A percentile compares a stretch with the other conserved stretches of the same genome.
Evolutionary conservation across 768 basidiomycete genomes (phyloP).

Genomic region (Rhizopogon vulgaris): DNA sequence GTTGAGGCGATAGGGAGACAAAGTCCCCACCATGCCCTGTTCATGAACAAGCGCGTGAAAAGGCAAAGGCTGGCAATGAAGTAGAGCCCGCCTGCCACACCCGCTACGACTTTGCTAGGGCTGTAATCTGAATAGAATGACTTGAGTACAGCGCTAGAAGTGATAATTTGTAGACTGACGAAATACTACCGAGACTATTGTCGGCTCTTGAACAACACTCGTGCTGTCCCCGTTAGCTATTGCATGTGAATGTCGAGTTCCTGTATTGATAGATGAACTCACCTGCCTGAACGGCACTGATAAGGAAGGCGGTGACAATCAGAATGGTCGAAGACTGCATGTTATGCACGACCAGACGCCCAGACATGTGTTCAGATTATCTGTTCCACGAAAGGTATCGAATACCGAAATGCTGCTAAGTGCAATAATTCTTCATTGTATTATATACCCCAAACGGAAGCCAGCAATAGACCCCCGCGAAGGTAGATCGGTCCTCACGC

Average conservation of each 20-base stretch:
- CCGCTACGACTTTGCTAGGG: slow-evolving; percentile 19
- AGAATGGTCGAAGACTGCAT: not conserved
- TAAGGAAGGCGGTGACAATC: not conserved
- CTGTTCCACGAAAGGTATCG: not conserved
- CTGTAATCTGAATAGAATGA: slow-evolving; percentile 12
- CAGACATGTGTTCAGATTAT: not conserved
- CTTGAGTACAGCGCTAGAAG: not conserved
- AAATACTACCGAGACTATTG: not conserved
- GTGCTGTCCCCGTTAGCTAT: not conserved
- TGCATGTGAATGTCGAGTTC: not conserved
- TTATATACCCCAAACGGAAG: not conserved
- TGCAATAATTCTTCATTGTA: not conserved
- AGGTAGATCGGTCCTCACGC: no score
- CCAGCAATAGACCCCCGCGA: not conserved
- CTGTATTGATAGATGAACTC: not conserved
- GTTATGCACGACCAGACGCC: not conserved
- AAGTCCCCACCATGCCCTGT: slow-evolving; percentile 25
- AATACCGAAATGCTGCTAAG: not conserved
- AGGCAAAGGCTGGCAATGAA: slow-evolving; percentile 7
- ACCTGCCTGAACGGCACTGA: not conserved
- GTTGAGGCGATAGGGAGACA: slow-evolving; percentile 25
- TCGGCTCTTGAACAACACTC: not conserved
- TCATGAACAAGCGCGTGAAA: slow-evolving; percentile 13
- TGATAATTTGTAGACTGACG: not conserved
- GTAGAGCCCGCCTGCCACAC: slow-evolving; percentile 17